phyloP scores from a whole-genome alignment of 2,329 filamentous ascomycete species.

The Akanthomyces dipterigenus region DNA sequence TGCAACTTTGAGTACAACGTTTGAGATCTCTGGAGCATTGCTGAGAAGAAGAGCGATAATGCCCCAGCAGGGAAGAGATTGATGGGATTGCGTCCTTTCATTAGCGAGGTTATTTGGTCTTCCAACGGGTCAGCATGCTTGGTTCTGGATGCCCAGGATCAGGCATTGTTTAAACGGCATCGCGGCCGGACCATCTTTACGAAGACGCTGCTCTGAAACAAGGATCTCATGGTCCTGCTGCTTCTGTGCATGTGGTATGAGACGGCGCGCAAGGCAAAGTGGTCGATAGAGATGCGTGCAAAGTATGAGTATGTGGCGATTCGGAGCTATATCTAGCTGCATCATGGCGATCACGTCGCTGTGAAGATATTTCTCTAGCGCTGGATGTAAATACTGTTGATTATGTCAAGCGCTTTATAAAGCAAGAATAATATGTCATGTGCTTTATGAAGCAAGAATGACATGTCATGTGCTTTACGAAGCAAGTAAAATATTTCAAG shows the following conservation, averaged over 20 bases:
- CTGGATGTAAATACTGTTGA: background rate
- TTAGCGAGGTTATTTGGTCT: background rate
- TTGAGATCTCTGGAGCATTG: background rate
- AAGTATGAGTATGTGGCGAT: background rate
- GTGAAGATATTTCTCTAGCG: background rate
- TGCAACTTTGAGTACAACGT: conserved; percentile 5
- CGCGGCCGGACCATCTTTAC: background rate
- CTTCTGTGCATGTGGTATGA: background rate
- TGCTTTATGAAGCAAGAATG: background rate
- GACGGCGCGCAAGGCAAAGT: background rate
- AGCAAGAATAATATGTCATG: background rate
- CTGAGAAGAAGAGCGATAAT: background rate
- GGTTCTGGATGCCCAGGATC: background rate
- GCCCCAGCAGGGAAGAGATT: background rate
- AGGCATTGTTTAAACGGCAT: background rate
- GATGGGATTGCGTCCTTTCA: background rate
- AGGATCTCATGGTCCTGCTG: background rate
- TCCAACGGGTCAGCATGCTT: background rate
- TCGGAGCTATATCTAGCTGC: background rate
- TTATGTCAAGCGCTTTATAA: background rate
- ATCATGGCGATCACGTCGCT: background rate
- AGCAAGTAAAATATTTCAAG: background rate
- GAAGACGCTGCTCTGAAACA: background rate
- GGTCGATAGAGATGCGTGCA: conserved; percentile 7
- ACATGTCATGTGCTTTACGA: background rate